These are phyloP conservation scores for Hypomyces perniciosus DNA, from an alignment of 2,329 filamentous ascomycete species.

Conservation along the genomic window DNA sequence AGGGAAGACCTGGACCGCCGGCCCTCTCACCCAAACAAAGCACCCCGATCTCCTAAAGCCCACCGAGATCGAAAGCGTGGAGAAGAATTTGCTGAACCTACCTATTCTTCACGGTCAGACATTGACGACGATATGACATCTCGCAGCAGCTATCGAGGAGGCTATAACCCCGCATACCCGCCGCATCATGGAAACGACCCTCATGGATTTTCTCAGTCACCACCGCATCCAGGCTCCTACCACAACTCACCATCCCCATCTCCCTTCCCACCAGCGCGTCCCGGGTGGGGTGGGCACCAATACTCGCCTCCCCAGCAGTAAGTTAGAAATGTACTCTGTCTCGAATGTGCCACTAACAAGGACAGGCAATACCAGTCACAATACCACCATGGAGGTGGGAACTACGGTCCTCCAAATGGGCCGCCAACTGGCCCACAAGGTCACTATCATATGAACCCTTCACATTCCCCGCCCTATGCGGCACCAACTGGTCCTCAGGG, in stretches of 20 bases:
- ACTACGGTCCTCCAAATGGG: slow-evolving; percentile 45
- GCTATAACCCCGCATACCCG: slow-evolving; percentile 34
- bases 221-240: slow-evolving; percentile 38
- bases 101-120: slow-evolving; percentile 43
- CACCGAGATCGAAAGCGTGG: slow-evolving; percentile 23
- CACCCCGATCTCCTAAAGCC: slow-evolving; percentile 23
- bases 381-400: slow-evolving; percentile 46
- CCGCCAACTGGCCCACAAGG: slow-evolving; percentile 29
- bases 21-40: slow-evolving; percentile 18
- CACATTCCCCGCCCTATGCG: slow-evolving; percentile 48
- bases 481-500: slow-evolving; percentile 48
- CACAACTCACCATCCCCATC: slow-evolving; percentile 41
- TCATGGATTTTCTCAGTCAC: slow-evolving; percentile 35
- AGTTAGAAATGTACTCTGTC: slow-evolving; percentile 16
- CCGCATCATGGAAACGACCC: slow-evolving; percentile 32
- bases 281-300: slow-evolving; percentile 33
- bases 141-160: slow-evolving; percentile 37
- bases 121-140: slow-evolving; percentile 46
- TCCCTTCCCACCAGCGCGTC: slow-evolving; percentile 34
- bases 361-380: slow-evolving; percentile 56
- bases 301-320: slow-evolving; percentile 36
- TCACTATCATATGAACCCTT: slow-evolving; percentile 45
- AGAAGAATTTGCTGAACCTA: slow-evolving; percentile 24
- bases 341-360: slow-evolving; percentile 8
- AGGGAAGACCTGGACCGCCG: slow-evolving; percentile 18